Conservation (phyloP, 2,329 filamentous ascomycete species). For the Aspergillus sp. region DNA sequence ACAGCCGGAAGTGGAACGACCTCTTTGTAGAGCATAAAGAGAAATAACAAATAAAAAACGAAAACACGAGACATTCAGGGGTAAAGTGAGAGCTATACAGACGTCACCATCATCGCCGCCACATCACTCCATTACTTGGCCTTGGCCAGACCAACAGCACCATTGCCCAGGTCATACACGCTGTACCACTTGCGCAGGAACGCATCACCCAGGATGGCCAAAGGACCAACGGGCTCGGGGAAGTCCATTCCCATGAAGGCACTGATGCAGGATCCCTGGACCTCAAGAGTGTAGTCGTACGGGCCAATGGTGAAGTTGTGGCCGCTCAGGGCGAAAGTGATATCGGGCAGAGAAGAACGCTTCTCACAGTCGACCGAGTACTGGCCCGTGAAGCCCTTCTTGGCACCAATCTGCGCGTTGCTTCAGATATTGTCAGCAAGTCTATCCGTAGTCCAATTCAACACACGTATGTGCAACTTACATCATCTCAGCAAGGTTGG, state of each 20-base stretch:
- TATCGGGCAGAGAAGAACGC: slow-evolving; percentile 79
- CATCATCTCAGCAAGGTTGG: slow-evolving; percentile 87
- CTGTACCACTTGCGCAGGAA: slow-evolving; percentile 70
- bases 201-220: slow-evolving; percentile 79
- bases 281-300: slow-evolving; percentile 93
- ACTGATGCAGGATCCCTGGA: slow-evolving; percentile 93
- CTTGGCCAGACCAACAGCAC: slow-evolving; percentile 84
- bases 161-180: slow-evolving; percentile 90
- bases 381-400: slow-evolving; percentile 96
- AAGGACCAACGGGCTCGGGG: slow-evolving; percentile 79
- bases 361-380: slow-evolving; percentile 89
- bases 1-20: not conserved
- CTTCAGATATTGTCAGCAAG: slow-evolving; percentile 30
- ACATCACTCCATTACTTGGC: slow-evolving; percentile 58
- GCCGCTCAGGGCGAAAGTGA: slow-evolving; percentile 86
- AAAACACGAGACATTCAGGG: not conserved
- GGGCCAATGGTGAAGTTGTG: slow-evolving; percentile 89
- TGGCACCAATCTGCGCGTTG: slow-evolving; percentile 95
- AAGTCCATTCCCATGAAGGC: slow-evolving; percentile 97
- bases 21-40: not conserved
- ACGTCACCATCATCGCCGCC: not conserved
- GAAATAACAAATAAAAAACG: not conserved
- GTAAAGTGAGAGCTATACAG: not conserved
- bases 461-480: slow-evolving; percentile 36
- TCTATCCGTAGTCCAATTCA: not conserved